phyloP scores from a whole-genome alignment of 495 filamentous ascomycete species.

The Penicillium paradoxum region DNA sequence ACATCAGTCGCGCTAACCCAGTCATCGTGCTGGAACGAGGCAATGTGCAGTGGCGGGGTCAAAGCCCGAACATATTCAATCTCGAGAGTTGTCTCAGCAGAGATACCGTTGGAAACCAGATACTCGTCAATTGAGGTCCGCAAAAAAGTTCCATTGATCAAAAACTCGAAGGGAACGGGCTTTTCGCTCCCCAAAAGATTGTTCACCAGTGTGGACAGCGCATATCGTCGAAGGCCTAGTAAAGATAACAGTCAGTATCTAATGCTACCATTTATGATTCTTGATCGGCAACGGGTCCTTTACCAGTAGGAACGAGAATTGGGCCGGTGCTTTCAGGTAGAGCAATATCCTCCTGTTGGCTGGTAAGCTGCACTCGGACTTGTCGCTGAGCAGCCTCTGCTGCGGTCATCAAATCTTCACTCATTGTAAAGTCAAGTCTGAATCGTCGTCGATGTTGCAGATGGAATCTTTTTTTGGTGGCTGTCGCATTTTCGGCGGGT shows the following conservation, averaged over 20 bases:
- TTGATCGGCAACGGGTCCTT: constrained; percentile 17
- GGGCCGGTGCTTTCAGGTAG: constrained; percentile 57
- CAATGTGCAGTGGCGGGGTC: constrained; percentile 78
- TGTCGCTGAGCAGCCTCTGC: constrained; percentile 42
- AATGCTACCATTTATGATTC: neutral
- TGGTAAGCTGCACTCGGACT: constrained; percentile 57
- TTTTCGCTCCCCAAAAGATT: constrained; percentile 73
- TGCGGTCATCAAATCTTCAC: constrained; percentile 22
- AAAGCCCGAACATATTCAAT: constrained; percentile 91
- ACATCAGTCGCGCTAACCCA: constrained; percentile 95
- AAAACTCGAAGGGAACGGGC: constrained; percentile 91
- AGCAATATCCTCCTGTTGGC: constrained; percentile 53
- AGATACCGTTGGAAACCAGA: constrained; percentile 77
- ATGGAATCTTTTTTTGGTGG: constrained; percentile 18
- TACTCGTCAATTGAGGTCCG: constrained; percentile 86
- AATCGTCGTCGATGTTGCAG: constrained; percentile 9
- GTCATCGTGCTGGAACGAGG: constrained; percentile 91
- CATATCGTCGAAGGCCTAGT: constrained; percentile 78
- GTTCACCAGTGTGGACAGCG: constrained; percentile 88
- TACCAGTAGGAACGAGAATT: constrained; percentile 62
- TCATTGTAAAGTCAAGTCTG: constrained; percentile 26
- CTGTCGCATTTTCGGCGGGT: constrained; percentile 29
- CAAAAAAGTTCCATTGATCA: constrained; percentile 86
- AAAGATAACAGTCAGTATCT: constrained; percentile 11
- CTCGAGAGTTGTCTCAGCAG: constrained; percentile 75